Evolutionary conservation across 2,329 filamentous ascomycete genomes (phyloP).

Genomic region (Aspergillus sp.): DNA sequence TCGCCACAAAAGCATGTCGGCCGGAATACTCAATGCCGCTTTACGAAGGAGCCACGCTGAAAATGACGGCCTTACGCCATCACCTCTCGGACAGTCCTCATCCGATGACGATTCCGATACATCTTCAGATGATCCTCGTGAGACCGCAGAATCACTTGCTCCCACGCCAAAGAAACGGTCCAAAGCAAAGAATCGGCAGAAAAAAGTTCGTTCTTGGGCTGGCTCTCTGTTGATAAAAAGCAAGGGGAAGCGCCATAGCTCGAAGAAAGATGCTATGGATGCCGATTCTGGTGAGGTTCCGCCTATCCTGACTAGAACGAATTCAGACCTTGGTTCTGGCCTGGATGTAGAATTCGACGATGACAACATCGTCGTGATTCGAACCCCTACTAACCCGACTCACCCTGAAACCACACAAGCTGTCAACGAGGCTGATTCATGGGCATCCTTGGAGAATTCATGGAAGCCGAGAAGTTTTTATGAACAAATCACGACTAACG

Average conservation of each 20-base stretch:
- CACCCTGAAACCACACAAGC: constrained; percentile 32
- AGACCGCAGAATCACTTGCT: constrained; percentile 27
- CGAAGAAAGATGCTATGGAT: constrained; percentile 46
- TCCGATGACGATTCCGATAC: constrained; percentile 37
- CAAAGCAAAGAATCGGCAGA: constrained; percentile 60
- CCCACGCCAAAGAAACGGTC: constrained; percentile 38
- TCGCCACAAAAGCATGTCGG: constrained; percentile 38
- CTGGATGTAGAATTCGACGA: constrained; percentile 55
- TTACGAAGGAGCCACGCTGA: constrained; percentile 25
- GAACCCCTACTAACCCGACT: constrained; percentile 46
- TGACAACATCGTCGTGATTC: constrained; percentile 54
- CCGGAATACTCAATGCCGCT: constrained; percentile 33
- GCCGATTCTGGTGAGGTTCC: constrained; percentile 49
- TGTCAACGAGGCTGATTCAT: constrained; percentile 22
- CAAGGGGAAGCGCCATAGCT: constrained; percentile 51
- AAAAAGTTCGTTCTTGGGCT: constrained; percentile 72
- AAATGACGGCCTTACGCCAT: constrained; percentile 29
- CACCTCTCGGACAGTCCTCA: constrained; percentile 31
- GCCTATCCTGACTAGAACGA: constrained; percentile 46
- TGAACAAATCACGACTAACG: constrained; percentile 57
- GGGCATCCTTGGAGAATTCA: constrained; percentile 38
- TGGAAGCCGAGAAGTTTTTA: constrained; percentile 52
- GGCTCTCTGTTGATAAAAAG: constrained; percentile 54
- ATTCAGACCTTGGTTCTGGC: constrained; percentile 47
- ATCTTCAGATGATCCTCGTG: constrained; percentile 34